Evolutionary conservation across 2,329 filamentous ascomycete species (phyloP), one percentile per base, ranked within the genome.

Genomic region (Scytalidium sp.): DNA sequence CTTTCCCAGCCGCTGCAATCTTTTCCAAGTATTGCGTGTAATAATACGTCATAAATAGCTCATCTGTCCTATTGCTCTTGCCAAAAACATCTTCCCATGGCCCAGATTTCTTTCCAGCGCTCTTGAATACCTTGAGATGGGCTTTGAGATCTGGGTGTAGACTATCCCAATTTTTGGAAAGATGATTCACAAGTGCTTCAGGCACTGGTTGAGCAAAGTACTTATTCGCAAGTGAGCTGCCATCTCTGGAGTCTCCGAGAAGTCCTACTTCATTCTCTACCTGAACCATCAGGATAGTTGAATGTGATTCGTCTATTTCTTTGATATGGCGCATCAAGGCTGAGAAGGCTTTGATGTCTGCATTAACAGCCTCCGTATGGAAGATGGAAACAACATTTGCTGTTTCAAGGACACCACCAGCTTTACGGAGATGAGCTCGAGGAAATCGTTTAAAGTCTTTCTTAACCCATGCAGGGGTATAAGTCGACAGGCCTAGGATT

Each of bases 51-150:
- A 58, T 58, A 39, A 58, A 58, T 15, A 53, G 46, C 36, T 58
- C 56, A 3, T 58, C 54, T 27, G 54, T 47, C 25, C 49, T 41
- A 7, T 17, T 41, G 20, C 52, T 46, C 15, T 49, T 29, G 1
- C 67, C 68, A 39, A 71, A 71, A 3, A 68, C 41, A 2, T 59
- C 52, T n/a, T 61, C 56, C 68, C 68, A 71, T 0, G 67, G 63
- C 13, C 60, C 56, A 0, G 40, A 46, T 0, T 64, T 51, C 25
- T 64, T 59, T 39, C 52, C 58, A 7, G 32, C 13, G 15, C 32
- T 36, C 32, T 36, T 36, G 13, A 36, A 36, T 8, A 36, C 32
- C 32, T 36, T 10, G 15, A 36, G 32, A n/a, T 36, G 13, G 15
- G 17, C 32, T 15, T 36, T 36, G 45, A 70, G 67, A 5, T 56